Evolutionary conservation across 306 rosid species (phyloP), one percentile per base, ranked within the genome.

Genomic region (Ammopiptanthus mongolicus): DNA sequence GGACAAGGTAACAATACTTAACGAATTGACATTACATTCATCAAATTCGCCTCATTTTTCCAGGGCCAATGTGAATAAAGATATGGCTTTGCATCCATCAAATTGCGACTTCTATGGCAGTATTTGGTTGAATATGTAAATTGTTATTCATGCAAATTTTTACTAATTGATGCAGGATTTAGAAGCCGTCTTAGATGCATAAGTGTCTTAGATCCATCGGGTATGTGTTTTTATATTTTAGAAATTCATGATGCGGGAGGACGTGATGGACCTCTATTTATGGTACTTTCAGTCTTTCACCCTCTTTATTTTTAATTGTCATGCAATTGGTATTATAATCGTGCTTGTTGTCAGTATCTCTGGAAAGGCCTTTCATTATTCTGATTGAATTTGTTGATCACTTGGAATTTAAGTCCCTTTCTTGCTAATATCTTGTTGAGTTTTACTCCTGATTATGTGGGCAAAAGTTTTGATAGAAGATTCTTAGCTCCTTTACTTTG

Each of bases 181-280:
- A 89, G 84, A 86, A 92, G 97, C 89, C 89, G 93, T 65, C 98
- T 90, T 73, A 88, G 80, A 74, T 92, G 89, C 89, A 87, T 89
- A 71, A 90, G 80, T 81, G 84, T 87, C 73, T 80, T 83, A 73
- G 97, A 96, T 82, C 99, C 99, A 23, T 77, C 91, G 58, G 82
- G 80, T 42, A 89, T 78, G 87, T 89, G 92, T 69, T 84, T 81
- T 81, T 96, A 96, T 56, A 78, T 90, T 73, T 96, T 97, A 69
- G 98, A 96, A 88, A 89, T 96, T 72, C 91, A 92, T 47, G 96
- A 95, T 80, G 92, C 89, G n/a, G n/a, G n/a, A 18, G 95, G 91
- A 80, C 87, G 82, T 22, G 87, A 85, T 14, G 83, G 82, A 76
- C 99, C 99, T 72, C 89, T 95, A 61, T 95, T 95, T 91, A 92